phyloP scores from a whole-genome alignment of 2,329 filamentous ascomycete genomes.

The Akanthomyces dipterigenus region DNA sequence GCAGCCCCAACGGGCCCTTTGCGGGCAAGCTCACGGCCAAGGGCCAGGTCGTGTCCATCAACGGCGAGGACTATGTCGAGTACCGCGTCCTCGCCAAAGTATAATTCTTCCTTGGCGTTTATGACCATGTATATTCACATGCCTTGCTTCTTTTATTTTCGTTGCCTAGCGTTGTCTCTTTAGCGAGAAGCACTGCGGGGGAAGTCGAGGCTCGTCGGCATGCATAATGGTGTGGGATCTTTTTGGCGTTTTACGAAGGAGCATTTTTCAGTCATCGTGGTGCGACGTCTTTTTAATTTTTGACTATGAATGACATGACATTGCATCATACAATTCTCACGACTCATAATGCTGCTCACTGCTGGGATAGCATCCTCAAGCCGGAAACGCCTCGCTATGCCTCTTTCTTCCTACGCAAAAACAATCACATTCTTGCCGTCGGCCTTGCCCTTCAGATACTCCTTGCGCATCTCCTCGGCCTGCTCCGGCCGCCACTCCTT shows the following conservation, averaged over 20 bases:
- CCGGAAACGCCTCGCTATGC: neutral
- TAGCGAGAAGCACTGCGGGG: neutral
- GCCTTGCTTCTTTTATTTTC: neutral
- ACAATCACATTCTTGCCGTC: constrained; percentile 14
- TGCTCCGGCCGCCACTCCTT: constrained; percentile 13
- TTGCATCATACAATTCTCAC: no score
- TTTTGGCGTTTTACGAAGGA: neutral
- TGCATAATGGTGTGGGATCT: neutral
- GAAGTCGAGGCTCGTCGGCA: neutral
- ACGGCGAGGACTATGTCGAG: constrained; percentile 61
- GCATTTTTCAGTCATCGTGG: neutral
- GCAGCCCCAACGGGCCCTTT: constrained; percentile 54
- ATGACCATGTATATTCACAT: neutral
- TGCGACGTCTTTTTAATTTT: neutral
- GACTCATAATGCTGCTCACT: neutral
- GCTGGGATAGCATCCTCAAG: no score
- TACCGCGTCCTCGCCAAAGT: constrained; percentile 56
- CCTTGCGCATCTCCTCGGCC: constrained; percentile 13
- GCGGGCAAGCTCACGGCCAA: constrained; percentile 57
- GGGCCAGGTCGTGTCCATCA: constrained; percentile 55
- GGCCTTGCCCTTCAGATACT: constrained; percentile 10
- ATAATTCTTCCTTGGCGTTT: neutral
- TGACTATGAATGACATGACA: constrained; percentile 3
- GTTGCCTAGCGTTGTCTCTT: neutral
- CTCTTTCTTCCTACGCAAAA: neutral